Base-by-base conservation (phyloP, 768 basidiomycete species). In the Coprinopsis strossmayeri region DNA sequence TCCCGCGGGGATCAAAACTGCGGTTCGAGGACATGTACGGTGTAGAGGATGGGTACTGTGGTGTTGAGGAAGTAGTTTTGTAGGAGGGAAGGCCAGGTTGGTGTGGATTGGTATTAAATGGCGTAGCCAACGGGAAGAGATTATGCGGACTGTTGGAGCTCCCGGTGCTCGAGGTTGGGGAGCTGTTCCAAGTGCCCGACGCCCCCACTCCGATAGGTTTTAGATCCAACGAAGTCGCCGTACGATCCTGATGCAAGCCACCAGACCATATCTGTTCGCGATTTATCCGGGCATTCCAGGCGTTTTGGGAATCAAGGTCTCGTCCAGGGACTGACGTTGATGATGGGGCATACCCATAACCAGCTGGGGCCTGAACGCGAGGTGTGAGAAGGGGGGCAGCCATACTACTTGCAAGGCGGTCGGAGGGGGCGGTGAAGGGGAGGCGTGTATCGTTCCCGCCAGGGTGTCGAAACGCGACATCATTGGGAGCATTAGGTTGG, bases 401-500 rank as follows among this genome's bases (percentile, higher is more conserved):
- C 35, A 50, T 34, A 27, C 41, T 43, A 5, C 52, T 48, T 1
- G 51, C 21, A 40, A 50, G 25, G 55, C 41, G 46, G 40, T 58
- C 42, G 46, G 46, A 46, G 21, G 62, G 45, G 1, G 48, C 30
- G 32, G 50, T 34, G 27, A 61, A 65, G 0, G 59, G 52, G 7
- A 60, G 20, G 30, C 66, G 61, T 26, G 59, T 45, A 38, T 60
- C 58, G 37, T 62, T 54, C 11, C 11, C 17, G 10, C 5, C 18
- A 21, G 5, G 5, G 38, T 57, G 51, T 15, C 61, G 43, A 24
- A 46, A 46, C 11, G n/a, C 23, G 26, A 45, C 10, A 21, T 51
- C 48, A 46, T 59, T 61, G 30, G 64, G 57, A 38, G 58, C 59
- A 54, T 57, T 60, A 18, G 59, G 41, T 26, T 52, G 42, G 21